A percentile compares a stretch with the other conserved stretches of the same genome.
Evolutionary conservation across 2,329 filamentous ascomycete genomes (phyloP).

Genomic region (Penicillium brasilianum): DNA sequence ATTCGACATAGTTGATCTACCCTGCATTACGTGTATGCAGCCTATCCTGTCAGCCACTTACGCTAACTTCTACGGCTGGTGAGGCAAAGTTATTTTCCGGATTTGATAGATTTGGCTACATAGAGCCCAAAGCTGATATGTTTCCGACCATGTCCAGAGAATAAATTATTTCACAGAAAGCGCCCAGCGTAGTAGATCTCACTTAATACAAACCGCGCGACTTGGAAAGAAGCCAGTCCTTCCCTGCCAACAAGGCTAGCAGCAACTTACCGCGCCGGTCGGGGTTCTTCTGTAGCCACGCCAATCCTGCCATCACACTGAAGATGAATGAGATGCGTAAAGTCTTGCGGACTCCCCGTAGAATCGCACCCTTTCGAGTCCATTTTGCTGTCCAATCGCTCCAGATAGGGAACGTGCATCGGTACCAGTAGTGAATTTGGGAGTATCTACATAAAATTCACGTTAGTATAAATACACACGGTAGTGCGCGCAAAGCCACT

Average conservation of each 20-base stretch:
- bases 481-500: constrained; percentile 21
- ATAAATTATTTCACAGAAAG: neutral
- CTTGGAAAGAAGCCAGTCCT: constrained; percentile 19
- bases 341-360: constrained; percentile 30
- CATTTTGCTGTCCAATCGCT: constrained; percentile 59
- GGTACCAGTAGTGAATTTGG: constrained; percentile 57
- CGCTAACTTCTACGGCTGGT: neutral
- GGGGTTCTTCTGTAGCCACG: constrained; percentile 24
- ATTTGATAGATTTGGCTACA: neutral
- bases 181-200: neutral
- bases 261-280: constrained; percentile 15
- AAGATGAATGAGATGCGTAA: constrained; percentile 29
- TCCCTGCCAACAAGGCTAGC: constrained; percentile 17
- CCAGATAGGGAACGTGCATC: constrained; percentile 60
- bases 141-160: neutral
- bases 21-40: neutral
- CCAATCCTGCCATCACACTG: constrained; percentile 23
- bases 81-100: neutral
- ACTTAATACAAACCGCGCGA: neutral
- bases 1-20: neutral
- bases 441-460: constrained; percentile 47
- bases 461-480: too few species aligned
- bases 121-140: neutral
- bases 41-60: neutral
- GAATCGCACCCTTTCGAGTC: constrained; percentile 53